Evolutionary conservation across 23 red algal species (phyloP), one percentile per base, ranked within the genome.

Genomic region (Cyanidium caldarium): DNA sequence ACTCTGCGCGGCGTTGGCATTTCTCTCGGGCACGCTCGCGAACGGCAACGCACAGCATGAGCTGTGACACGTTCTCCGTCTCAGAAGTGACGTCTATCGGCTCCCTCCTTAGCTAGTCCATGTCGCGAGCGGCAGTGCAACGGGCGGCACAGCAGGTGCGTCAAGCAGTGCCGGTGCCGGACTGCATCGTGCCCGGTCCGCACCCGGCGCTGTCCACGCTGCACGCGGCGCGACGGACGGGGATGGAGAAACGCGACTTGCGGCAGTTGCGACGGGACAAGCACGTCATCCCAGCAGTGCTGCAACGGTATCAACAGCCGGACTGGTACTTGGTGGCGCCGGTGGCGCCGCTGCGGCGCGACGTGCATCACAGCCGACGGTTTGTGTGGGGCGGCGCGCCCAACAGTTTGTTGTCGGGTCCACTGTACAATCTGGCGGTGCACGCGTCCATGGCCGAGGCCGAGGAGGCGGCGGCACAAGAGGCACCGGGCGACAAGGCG

Each of bases 351-450:
- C 51, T 61, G 10, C 31, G 31, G 19, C n/a, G n/a, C 7, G 51
- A 61, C 51, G n/a, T 61, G 13, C 51, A 61, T 61, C 7, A 28
- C 31, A 10, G 31, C 23, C 51, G 21, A 10, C 51, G 51, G 10
- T 61, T 10, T 28, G 51, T 28, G 7, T 28, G 51, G 51, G 31
- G 5, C 51, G 51, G 21, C 10, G 23, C 21, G 5, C 19, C 51
- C 21, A 16, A 28, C 10, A 14, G 13, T 10, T 28, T 16, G 19
- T 61, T 28, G 19, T 16, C 51, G 12, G 51, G 51, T 28, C 51
- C 51, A 61, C 51, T 61, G n/a, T 61, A 61, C 31, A 61, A 61
- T 28, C 51, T 61, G n/a, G 7, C 31, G 7, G 51, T 61, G 19
- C 31, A 61, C 51, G 21, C n/a, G n/a, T n/a, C n/a, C n/a, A n/a